A percentile compares a stretch with the other conserved stretches of the same genome.
Conservation (phyloP, 2,329 filamentous ascomycete species). For the Penicillium sp. region DNA sequence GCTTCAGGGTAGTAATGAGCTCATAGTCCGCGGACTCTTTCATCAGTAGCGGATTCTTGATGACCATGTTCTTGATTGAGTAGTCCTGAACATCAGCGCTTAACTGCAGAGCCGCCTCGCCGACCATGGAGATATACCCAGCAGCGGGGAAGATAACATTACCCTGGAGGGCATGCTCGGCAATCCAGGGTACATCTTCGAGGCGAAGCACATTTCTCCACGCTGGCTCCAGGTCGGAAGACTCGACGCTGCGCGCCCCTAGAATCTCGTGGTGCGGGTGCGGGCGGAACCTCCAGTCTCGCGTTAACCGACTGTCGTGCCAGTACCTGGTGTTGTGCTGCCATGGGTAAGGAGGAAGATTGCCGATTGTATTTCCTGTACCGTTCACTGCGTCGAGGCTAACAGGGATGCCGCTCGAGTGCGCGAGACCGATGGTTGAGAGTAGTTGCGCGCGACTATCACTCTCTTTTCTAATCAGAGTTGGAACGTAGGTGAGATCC, state of each 20-base stretch:
- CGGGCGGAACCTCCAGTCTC: constrained; percentile 29
- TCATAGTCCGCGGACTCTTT: constrained; percentile 16
- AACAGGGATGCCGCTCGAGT: constrained; percentile 7
- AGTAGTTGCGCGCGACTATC: constrained; percentile 14
- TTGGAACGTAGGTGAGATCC: neutral
- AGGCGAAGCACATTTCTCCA: constrained; percentile 36
- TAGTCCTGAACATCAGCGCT: constrained; percentile 13
- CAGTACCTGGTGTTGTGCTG: constrained; percentile 24
- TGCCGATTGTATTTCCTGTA: constrained; percentile 18
- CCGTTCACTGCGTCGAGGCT: constrained; percentile 2
- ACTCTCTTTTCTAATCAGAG: neutral
- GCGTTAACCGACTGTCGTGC: constrained; percentile 25
- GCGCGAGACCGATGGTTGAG: neutral
- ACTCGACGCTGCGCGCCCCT: constrained; percentile 31
- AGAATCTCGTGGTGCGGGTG: constrained; percentile 35
- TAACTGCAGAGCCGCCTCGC: constrained; percentile 29
- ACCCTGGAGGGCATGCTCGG: constrained; percentile 32
- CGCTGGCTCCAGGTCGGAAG: constrained; percentile 27
- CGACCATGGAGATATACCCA: constrained; percentile 31
- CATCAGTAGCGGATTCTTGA: constrained; percentile 14
- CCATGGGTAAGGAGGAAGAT: constrained; percentile 31
- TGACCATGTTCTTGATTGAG: constrained; percentile 20
- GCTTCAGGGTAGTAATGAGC: constrained; percentile 22
- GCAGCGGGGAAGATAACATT: constrained; percentile 32
- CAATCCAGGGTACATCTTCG: constrained; percentile 35